A percentile compares a stretch with the other conserved stretches of the same genome.
These are phyloP conservation scores for Rubus idaeus DNA, from an alignment of 306 rosid species.

Conservation along the genomic window DNA sequence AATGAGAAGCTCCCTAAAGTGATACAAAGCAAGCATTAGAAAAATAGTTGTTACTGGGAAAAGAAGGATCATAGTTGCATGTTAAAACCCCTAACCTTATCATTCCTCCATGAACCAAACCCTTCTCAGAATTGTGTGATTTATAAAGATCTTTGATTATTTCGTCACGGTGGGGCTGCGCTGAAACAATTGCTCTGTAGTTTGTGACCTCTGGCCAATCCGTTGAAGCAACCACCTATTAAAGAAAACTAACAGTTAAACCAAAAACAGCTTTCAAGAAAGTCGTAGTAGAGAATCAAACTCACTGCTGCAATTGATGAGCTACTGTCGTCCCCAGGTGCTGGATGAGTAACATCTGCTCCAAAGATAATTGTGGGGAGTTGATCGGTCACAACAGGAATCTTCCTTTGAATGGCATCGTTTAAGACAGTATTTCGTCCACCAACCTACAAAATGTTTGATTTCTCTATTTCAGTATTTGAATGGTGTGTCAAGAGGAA, in stretches of 20 bases:
- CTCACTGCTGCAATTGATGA: constrained; percentile 88
- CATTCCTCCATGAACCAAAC: constrained; percentile 53
- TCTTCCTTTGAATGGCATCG: constrained; percentile 48
- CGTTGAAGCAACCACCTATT: constrained; percentile 83
- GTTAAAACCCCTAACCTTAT: constrained; percentile 41
- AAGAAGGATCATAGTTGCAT: no score
- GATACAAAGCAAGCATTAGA: neutral
- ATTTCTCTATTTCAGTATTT: neutral
- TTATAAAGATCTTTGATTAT: constrained; percentile 65
- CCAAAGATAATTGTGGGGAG: constrained; percentile 65
- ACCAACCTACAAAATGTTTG: constrained; percentile 49
- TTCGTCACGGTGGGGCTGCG: constrained; percentile 62
- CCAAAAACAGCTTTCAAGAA: neutral
- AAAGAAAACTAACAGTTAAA: neutral
- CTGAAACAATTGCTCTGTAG: constrained; percentile 64
- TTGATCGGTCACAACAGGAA: constrained; percentile 52
- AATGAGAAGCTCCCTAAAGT: constrained; percentile 51
- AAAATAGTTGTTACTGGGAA: no score
- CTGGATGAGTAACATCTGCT: constrained; percentile 83
- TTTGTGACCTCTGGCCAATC: constrained; percentile 78
- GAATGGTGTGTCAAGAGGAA: neutral
- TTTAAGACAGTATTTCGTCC: constrained; percentile 59
- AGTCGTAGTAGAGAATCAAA: neutral
- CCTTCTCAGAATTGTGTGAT: constrained; percentile 26
- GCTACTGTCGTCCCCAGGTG: constrained; percentile 58